Evolutionary conservation across 345 rosid genomes (phyloP), one percentile per base, ranked within the genome.

Genomic region (Stellera chamaejasme): DNA sequence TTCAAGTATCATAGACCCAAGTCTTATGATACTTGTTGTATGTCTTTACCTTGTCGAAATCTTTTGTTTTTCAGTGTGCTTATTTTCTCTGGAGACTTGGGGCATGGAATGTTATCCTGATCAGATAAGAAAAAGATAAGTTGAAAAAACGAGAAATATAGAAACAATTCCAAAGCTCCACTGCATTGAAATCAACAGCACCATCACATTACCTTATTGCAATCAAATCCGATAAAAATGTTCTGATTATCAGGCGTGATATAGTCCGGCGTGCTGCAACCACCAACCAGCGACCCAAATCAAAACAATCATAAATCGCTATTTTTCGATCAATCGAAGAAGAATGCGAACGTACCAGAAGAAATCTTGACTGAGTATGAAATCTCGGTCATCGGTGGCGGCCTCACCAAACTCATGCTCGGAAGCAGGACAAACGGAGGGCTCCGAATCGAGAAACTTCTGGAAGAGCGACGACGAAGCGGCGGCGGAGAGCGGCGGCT

Each of bases 281-380:
- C 54, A 66, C 13, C 45, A 36, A 56, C 32, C 43, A n/a, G 25
- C 5, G 13, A 10, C 0, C 16, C 23, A 44, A 27, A 27, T 15
- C 26, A 13, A 4, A 10, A 45, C 27, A 49, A 10, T 16, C 27
- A 49, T 1, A 16, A 13, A 49, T 47, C 19, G 1, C 16, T 9
- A 39, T 32, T 32, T 1, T 32, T 8, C n/a, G 39, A 25, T 2
- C 25, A 19, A 19, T 19, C 0, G 23, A 19, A 39, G 10, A 3
- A 2, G 13, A 48, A 11, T 10, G 10, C 2, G 10, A 41, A 53
- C 43, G 61, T 73, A 93, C 99, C 99, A 93, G 75, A 93, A 93
- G 72, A 93, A 87, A 45, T 87, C 99, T 75, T 93, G 97, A 27
- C 95, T 93, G 65, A 93, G 99, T 48, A 93, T 89, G 70, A 74